Evolutionary conservation across 345 rosid genomes (phyloP), one percentile per base, ranked within the genome.

Genomic region (Pseudoturritis turrita): DNA sequence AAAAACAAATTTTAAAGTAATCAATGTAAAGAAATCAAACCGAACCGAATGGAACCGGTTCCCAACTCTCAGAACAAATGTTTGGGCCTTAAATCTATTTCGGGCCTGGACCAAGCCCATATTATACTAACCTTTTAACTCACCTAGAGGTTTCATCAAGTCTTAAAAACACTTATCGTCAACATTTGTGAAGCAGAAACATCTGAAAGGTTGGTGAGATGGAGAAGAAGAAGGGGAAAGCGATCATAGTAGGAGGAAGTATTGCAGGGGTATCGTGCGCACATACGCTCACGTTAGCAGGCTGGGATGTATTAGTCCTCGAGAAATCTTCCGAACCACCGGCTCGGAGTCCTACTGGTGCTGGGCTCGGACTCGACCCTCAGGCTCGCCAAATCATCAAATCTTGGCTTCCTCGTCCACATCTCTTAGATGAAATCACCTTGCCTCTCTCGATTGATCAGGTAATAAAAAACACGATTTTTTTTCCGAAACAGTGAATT

Each of bases 181-280:
- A 36, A 36, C 39, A 44, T 43, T 41, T 39, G 73, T 59, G 23
- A 53, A 68, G 79, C 28, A 55, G 59, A 59, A 55, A 8, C 39
- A 59, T 56, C 21, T 7, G 50, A 40, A 59, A 23, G 17, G 40
- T 15, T 71, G 37, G 1, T 43, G 59, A 35, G 7, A 73, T 44
- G 77, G 62, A n/a, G 69, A 33, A 73, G 62, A 77, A 65, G 77
- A 52, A 68, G 55, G 75, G 75, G 4, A 86, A 75, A 80, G 96
- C 85, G 23, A 71, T 89, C 51, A 81, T 85, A 1, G 83, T 87
- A 11, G 97, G 96, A 49, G 96, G 96, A 56, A 89, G 97, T 82
- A 83, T 89, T 70, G 96, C 86, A 0, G 94, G 94, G n/a, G 29
- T 87, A 49, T 85, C 96, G 18, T 83, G 93, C 73, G 93, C 90